These are phyloP conservation scores for Epithele typhae DNA, from an alignment of 768 basidiomycete genomes.

Conservation along the genomic window DNA sequence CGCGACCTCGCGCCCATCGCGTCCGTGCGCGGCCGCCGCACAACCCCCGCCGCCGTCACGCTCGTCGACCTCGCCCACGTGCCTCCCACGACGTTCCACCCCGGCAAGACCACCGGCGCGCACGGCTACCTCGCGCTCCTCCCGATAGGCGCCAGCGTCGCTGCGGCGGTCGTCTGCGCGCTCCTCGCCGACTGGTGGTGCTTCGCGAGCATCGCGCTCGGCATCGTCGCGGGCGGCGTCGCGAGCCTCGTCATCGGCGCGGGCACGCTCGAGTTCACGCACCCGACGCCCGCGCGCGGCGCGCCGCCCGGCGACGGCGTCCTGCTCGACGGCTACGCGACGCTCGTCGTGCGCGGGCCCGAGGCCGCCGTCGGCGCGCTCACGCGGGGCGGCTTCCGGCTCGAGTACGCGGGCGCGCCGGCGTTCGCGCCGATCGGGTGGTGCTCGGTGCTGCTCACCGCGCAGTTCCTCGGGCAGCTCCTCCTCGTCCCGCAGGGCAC, in stretches of 20 bases:
- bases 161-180: slow-evolving; percentile 6
- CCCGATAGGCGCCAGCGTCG: slow-evolving; percentile 6
- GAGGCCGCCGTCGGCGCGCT: slow-evolving; percentile 13
- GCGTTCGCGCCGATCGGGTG: slow-evolving; percentile 6
- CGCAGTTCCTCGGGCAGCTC: slow-evolving; percentile 13
- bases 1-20: not conserved
- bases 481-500: slow-evolving; percentile 14
- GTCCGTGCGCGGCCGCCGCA: not conserved
- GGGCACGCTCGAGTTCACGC: slow-evolving; percentile 6
- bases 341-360: slow-evolving; percentile 6
- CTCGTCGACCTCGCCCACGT: slow-evolving; percentile 1
- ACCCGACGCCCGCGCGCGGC: slow-evolving; percentile 9
- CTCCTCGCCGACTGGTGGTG: slow-evolving; percentile 13
- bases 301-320: slow-evolving; percentile 8
- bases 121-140: not conserved
- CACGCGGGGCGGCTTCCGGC: slow-evolving; percentile 11
- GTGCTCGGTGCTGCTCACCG: slow-evolving; percentile 7
- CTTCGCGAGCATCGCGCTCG: slow-evolving; percentile 10
- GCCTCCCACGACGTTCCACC: not conserved
- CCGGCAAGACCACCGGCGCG: not conserved
- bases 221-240: slow-evolving; percentile 11
- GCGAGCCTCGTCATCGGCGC: slow-evolving; percentile 12
- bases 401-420: slow-evolving; percentile 4
- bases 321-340: slow-evolving; percentile 1
- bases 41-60: slow-evolving; percentile 1